Conservation (phyloP, 2,329 filamentous ascomycete genomes). For the Stagonosporopsis cucurbitacearum region DNA sequence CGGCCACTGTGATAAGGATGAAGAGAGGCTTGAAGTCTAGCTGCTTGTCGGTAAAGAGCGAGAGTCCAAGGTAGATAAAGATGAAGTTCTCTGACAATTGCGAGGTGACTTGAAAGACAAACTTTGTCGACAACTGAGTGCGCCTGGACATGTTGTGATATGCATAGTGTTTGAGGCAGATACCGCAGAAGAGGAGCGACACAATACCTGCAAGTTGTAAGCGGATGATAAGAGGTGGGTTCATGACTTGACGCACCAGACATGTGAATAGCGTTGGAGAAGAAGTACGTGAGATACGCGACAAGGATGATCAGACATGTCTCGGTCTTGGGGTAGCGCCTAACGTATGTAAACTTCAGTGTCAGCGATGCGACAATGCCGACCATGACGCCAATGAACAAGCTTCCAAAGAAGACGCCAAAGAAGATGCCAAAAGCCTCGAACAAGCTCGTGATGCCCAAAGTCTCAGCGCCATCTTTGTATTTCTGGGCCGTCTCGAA, state of each 20-base stretch:
- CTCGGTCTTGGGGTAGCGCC: conserved; percentile 94
- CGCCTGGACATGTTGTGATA: conserved; percentile 99
- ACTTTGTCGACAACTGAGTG: conserved; percentile 97
- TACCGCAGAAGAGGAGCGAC: conserved; percentile 94
- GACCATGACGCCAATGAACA: conserved; percentile 86
- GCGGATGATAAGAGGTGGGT: not conserved
- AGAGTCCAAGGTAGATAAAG: conserved; percentile 96
- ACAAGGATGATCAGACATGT: conserved; percentile 93
- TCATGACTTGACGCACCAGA: conserved; percentile 71
- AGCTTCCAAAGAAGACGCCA: conserved; percentile 91
- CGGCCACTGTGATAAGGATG: conserved; percentile 88
- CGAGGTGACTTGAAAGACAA: conserved; percentile 91
- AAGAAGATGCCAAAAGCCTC: conserved; percentile 95
- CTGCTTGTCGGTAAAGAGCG: conserved; percentile 88
- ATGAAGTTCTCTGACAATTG: conserved; percentile 99
- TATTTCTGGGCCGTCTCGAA: conserved; percentile 98
- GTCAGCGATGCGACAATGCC: conserved; percentile 86
- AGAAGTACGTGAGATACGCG: conserved; percentile 96
- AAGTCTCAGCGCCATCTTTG: conserved; percentile 71
- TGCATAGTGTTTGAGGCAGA: conserved; percentile 97
- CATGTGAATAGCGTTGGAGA: conserved; percentile 93
- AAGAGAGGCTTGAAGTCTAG: conserved; percentile 92
- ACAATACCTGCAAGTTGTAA: conserved; percentile 75
- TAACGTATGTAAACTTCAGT: conserved; percentile 92
- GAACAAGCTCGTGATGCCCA: conserved; percentile 82